Conservation (phyloP, 169 alveolate species). For the Amoebophrya sp. region DNA sequence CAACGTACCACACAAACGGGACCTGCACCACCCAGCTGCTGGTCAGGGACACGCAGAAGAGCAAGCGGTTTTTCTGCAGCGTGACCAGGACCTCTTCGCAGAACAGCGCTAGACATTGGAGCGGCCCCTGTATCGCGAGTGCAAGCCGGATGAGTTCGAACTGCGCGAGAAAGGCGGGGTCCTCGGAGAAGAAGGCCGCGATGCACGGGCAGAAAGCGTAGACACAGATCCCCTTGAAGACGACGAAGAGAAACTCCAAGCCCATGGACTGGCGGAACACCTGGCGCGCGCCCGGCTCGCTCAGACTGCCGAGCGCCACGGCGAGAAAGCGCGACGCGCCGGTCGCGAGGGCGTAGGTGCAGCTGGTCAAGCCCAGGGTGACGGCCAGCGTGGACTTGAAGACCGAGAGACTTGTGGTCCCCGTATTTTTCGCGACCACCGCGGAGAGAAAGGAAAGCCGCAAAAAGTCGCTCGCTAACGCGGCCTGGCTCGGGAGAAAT, state of each 20-base stretch:
- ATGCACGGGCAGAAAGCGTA: background rate
- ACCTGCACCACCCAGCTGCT: constrained; percentile 13
- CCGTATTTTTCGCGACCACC: constrained; percentile 7
- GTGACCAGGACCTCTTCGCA: background rate
- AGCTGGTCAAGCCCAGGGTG: background rate
- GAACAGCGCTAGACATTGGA: background rate
- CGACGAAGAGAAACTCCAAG: background rate
- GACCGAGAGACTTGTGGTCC: too few relatives aligned
- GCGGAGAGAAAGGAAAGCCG: background rate
- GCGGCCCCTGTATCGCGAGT: background rate
- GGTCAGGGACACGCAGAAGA: background rate
- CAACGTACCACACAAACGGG: background rate
- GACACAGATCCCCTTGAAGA: background rate
- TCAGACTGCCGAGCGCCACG: background rate
- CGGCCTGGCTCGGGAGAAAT: background rate
- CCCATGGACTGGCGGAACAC: background rate
- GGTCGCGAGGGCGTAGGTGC: constrained; percentile 22
- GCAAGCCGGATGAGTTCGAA: background rate
- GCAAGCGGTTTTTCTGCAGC: background rate
- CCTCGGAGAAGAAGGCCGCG: background rate
- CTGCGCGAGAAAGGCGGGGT: background rate
- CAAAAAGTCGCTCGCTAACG: background rate
- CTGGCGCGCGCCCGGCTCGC: background rate
- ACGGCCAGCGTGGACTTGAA: background rate
- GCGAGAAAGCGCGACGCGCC: background rate